These are phyloP conservation scores for Deuterostichococcus epilithicus DNA, from an alignment of 139 green algal species.

Conservation along the genomic window DNA sequence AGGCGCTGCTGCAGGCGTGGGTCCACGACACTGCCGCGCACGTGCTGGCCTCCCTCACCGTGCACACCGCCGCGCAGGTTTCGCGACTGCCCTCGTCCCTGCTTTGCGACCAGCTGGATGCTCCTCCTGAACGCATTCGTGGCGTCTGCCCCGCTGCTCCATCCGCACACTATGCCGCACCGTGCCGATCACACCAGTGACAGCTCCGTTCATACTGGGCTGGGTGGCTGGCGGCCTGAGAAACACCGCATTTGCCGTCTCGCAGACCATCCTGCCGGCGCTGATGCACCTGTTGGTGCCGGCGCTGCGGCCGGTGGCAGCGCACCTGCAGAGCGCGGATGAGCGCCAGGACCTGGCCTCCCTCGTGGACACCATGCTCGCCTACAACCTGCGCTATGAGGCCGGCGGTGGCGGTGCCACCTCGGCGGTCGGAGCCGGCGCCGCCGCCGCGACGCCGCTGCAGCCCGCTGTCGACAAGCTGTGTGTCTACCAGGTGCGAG, in stretches of 20 bases:
- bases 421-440: neutral
- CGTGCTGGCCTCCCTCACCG: neutral
- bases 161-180: neutral
- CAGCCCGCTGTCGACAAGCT: constrained; percentile 35
- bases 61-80: neutral
- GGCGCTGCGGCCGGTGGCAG: constrained; percentile 49
- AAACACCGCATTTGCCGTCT: too few relatives aligned
- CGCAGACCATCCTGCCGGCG: constrained; percentile 49
- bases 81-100: neutral
- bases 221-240: too few relatives aligned
- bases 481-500: constrained; percentile 22
- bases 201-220: neutral
- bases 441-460: constrained; percentile 6
- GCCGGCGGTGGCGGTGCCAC: neutral
- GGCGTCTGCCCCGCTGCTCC: constrained; percentile 3
- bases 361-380: constrained; percentile 52
- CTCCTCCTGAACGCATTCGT: neutral
- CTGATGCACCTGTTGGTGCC: constrained; percentile 47
- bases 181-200: neutral
- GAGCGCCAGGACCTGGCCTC: constrained; percentile 39
- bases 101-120: neutral
- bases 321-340: constrained; percentile 47
- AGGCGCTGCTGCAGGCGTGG: constrained; percentile 58
- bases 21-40: constrained; percentile 13
- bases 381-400: constrained; percentile 55